Percentiles rank a stretch among this genome's conserved stretches.
Conservation (phyloP, 768 basidiomycete genomes). For the Fomitopsis serialis region DNA sequence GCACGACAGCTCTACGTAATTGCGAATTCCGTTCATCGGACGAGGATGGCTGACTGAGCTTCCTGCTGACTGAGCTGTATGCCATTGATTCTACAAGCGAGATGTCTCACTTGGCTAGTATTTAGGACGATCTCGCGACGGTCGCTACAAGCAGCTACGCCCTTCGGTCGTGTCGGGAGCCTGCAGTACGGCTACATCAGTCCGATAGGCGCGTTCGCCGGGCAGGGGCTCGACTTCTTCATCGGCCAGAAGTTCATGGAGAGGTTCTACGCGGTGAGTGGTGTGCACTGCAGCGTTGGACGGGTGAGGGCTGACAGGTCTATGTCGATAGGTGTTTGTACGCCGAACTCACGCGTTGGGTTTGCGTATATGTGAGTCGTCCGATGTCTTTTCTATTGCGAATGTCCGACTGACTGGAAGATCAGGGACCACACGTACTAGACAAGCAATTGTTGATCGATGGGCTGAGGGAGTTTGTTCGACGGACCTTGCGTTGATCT, state of each 20-base stretch:
- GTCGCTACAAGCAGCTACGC: too few species aligned
- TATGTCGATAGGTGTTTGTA: constrained; percentile 34
- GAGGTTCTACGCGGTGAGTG: constrained; percentile 30
- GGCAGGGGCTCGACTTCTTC: constrained; percentile 61
- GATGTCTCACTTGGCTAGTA: too few species aligned
- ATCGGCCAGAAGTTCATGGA: constrained; percentile 30
- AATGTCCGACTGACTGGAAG: background rate
- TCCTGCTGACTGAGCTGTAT: too few species aligned
- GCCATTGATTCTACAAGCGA: too few species aligned
- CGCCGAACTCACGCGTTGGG: constrained; percentile 26
- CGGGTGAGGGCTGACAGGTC: constrained; percentile 41
- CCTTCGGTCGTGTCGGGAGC: too few species aligned
- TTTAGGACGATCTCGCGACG: too few species aligned
- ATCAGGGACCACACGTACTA: background rate
- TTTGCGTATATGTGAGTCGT: constrained; percentile 27
- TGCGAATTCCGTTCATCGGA: too few species aligned
- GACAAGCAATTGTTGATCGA: too few species aligned
- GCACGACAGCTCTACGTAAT: too few species aligned
- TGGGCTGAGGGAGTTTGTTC: too few species aligned
- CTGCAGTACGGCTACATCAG: constrained; percentile 52
- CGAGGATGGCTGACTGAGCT: too few species aligned
- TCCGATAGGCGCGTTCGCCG: constrained; percentile 45
- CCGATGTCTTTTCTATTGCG: background rate
- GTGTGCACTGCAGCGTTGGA: background rate
- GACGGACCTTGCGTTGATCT: too few species aligned